Base-by-base conservation (phyloP, 1,284 basidiomycete species). In the Anthracocystis walkeri region DNA sequence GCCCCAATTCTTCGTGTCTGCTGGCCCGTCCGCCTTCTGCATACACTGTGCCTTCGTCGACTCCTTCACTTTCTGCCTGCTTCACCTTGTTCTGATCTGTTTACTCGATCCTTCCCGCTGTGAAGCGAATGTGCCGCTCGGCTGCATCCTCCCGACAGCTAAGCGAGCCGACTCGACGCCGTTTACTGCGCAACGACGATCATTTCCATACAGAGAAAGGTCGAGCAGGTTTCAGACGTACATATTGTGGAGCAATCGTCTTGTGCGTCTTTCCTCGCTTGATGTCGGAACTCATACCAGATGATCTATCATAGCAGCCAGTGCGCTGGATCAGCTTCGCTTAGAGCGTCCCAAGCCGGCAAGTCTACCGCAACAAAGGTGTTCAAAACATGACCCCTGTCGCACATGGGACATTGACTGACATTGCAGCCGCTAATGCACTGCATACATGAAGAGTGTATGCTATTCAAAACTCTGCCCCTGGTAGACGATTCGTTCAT, bases 201-300 rank as follows among this genome's bases (percentile, higher is more conserved):
- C 61, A 42, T 56, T 70, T 59, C 62, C 57, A 53, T 53, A 52
- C 58, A 51, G 31, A 65, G 67, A 60, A 64, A 45, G 62, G 44
- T 33, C 27, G 35, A 40, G 10, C 20, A 18, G 38, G 57, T 70
- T 38, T 70, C 54, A 65, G 27, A 38, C 16, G 48, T 56, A 49
- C 59, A 58, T 49, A 54, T 50, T 61, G 41, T 58, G 53, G 29
- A 50, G 61, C 20, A 35, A 35, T 31, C 21, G 25, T 42, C 35
- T 18, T 29, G 27, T 31, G 40, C 25, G 10, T 12, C 38, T 29
- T 35, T 2, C 23, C 21, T 38, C 21, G 23, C 44, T 42, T 20
- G 51, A 25, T 38, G 14, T 38, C 35, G 35, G 7, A 2, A 16
- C 45, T 23, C 16, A 41, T 53, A 25, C 51, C 35, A 12, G 48